Evolutionary conservation across 805 yeast species (phyloP), one percentile per base, ranked within the genome.

Genomic region (Myxozyma kluyveri): DNA sequence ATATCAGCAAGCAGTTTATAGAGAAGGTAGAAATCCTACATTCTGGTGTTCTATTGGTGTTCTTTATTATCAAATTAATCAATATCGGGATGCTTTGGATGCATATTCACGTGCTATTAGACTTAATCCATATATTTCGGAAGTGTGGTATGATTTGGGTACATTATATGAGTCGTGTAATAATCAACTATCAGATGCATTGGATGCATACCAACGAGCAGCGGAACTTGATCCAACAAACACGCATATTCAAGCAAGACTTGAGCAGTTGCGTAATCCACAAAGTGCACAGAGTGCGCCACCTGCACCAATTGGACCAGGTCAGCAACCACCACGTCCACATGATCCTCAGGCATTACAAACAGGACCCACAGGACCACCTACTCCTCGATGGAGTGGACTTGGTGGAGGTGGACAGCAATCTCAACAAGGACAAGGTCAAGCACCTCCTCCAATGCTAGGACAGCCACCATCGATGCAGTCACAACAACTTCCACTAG

Each of bases 131-230:
- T 90, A 90, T 73, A 86, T 93, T 60, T 82, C 93, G 54, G 99
- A 93, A 70, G 99, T 93, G 23, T 93, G 99, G 99, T 93, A 93
- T 71, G 99, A 93, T 71, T 78, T 93, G 66, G 99, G 99, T 53
- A 93, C 98, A 4, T 74, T 93, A 38, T 93, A 93, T 69, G 99
- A 93, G 71, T 88, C 97, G 32, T 93, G 99, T 73, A 93, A 90
- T 71, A 90, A 91, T 72, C 99, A 93, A 72, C 79, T 89, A 54
- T 79, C 84, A 54, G 99, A 93, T 68, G 99, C 99, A 0, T 74
- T 93, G 59, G 98, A 93, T 70, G 99, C 99, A 1, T 93, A 93
- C 67, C 87, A 87, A 64, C 93, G 95, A 59, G 99, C 99, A 3
- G 96, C 95, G 32, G 82, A 95, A 47, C 80, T 93, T 61, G 98